phyloP scores from a whole-genome alignment of 2,329 filamentous ascomycete species.

The Scopulariopsis brevicaulis region DNA sequence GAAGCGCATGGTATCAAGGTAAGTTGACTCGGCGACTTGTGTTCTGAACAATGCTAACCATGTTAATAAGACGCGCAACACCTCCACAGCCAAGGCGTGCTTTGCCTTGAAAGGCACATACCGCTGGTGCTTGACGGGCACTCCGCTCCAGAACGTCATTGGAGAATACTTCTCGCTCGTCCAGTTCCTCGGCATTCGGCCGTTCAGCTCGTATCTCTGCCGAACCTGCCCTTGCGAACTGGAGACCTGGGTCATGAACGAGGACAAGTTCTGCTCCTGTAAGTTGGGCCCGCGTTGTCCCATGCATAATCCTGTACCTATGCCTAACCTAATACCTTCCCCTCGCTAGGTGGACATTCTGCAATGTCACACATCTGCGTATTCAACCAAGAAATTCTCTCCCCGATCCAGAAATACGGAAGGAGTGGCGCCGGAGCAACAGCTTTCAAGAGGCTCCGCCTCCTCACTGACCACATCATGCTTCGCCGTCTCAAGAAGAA shows the following conservation, averaged over 20 bases:
- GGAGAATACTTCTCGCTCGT: slow-evolving; percentile 94
- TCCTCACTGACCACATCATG: slow-evolving; percentile 92
- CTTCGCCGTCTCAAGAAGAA: slow-evolving; percentile 88
- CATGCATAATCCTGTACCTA: not conserved
- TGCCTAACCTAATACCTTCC: not conserved
- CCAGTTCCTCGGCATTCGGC: slow-evolving; percentile 78
- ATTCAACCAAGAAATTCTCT: slow-evolving; percentile 91
- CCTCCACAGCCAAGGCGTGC: slow-evolving; percentile 87
- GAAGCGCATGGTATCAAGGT: slow-evolving; percentile 92
- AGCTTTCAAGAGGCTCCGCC: slow-evolving; percentile 71
- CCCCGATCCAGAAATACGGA: slow-evolving; percentile 59
- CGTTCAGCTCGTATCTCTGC: slow-evolving; percentile 91
- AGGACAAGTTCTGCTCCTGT: not conserved
- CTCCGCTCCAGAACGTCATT: slow-evolving; percentile 91
- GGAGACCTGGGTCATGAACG: slow-evolving; percentile 55
- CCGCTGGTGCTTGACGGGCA: slow-evolving; percentile 93
- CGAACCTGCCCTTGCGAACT: slow-evolving; percentile 72
- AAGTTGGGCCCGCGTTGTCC: not conserved
- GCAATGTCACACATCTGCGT: slow-evolving; percentile 40
- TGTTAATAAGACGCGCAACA: slow-evolving; percentile 53
- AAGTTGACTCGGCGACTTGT: slow-evolving; percentile 6
- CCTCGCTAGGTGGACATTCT: slow-evolving; percentile 16
- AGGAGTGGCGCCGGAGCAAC: slow-evolving; percentile 50
- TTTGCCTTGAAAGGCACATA: slow-evolving; percentile 81
- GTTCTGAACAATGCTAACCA: not conserved